Percentiles rank a stretch among this genome's conserved stretches.
Conservation (phyloP, 2,329 filamentous ascomycete genomes). For the Hortaea werneckii region DNA sequence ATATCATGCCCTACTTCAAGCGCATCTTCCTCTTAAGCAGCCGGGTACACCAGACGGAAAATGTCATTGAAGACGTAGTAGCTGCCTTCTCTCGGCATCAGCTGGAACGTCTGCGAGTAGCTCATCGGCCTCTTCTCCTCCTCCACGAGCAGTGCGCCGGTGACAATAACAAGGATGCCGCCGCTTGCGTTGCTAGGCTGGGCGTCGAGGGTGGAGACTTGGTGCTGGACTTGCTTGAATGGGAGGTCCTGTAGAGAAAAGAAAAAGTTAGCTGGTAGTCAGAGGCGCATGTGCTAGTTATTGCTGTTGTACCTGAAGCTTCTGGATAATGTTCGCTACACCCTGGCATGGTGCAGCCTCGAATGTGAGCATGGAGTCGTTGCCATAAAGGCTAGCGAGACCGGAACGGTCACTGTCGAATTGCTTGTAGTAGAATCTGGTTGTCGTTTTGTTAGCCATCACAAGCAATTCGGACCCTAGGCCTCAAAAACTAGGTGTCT, state of each 20-base stretch:
- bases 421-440: slow-evolving; percentile 63
- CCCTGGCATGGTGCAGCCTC: slow-evolving; percentile 63
- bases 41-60: slow-evolving; percentile 74
- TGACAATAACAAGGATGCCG: slow-evolving; percentile 78
- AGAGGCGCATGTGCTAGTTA: neutral
- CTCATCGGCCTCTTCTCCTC: slow-evolving; percentile 79
- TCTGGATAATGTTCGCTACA: slow-evolving; percentile 58
- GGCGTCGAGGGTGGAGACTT: slow-evolving; percentile 66
- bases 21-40: slow-evolving; percentile 11
- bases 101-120: slow-evolving; percentile 84
- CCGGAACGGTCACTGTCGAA: slow-evolving; percentile 64
- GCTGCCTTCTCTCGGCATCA: slow-evolving; percentile 56
- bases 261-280: slow-evolving; percentile 3
- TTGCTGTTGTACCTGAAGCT: slow-evolving; percentile 54
- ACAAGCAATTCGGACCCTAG: no score
- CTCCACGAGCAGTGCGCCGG: slow-evolving; percentile 77
- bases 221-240: slow-evolving; percentile 72
- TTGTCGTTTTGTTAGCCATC: neutral
- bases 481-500: no score
- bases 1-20: neutral
- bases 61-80: slow-evolving; percentile 92
- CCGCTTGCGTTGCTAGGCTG: slow-evolving; percentile 62
- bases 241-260: slow-evolving; percentile 51
- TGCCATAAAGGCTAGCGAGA: slow-evolving; percentile 68
- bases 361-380: slow-evolving; percentile 87